A percentile compares a stretch with the other conserved stretches of the same genome.
Conservation (phyloP, 179 eudicot genomes). For the Silene coronaria region DNA sequence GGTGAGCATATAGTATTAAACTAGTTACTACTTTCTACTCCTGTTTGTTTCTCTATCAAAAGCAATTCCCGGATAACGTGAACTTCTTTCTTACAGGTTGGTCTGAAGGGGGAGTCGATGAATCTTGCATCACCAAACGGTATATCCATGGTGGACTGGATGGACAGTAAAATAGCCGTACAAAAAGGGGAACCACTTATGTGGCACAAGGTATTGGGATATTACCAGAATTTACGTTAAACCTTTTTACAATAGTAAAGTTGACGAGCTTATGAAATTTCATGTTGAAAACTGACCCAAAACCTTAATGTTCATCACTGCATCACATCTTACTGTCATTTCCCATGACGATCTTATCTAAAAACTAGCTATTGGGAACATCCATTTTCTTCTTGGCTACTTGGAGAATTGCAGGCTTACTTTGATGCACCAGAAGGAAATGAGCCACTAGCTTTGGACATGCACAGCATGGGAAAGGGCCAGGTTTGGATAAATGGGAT, state of each 20-base stretch:
- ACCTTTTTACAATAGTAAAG: not conserved
- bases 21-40: not conserved
- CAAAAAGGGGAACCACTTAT: conserved; percentile 63
- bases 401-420: conserved; percentile 48
- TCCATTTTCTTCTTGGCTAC: not conserved
- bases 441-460: conserved; percentile 79
- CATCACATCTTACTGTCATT: not conserved
- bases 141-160: conserved; percentile 67
- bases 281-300: not conserved
- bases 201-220: conserved; percentile 77
- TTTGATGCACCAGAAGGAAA: conserved; percentile 68
- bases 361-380: not conserved
- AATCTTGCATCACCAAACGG: conserved; percentile 69
- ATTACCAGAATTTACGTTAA: conserved; percentile 2
- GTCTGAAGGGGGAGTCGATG: conserved; percentile 84
- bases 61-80: not conserved
- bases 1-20: conserved; percentile 27
- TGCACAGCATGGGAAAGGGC: conserved; percentile 88
- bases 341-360: not conserved
- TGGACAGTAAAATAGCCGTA: conserved; percentile 41
- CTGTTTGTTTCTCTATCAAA: not conserved
- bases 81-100: conserved; percentile 49
- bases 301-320: not conserved
- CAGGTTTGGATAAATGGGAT: conserved; percentile 93
- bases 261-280: not conserved